Evolutionary conservation across 345 rosid species (phyloP).

Genomic region (Melastoma malabathricum): DNA sequence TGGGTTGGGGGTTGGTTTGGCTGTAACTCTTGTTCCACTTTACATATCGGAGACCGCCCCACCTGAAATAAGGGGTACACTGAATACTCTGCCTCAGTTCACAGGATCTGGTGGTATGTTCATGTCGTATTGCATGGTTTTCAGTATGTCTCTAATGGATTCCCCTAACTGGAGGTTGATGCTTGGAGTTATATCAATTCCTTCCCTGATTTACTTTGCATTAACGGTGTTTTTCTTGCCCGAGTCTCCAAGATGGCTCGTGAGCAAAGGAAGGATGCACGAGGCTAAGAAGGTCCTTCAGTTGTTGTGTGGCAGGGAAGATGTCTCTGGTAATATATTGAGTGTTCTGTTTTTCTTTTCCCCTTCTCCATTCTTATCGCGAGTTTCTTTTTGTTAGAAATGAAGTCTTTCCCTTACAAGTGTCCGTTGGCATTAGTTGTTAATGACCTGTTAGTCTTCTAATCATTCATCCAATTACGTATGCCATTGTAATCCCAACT

Average conservation of each 20-base stretch:
- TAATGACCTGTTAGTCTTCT: no score
- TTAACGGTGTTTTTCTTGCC: conserved; percentile 67
- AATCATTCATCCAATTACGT: no score
- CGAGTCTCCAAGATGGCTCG: conserved; percentile 98
- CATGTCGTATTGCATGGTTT: conserved; percentile 79
- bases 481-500: no score
- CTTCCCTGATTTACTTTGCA: conserved; percentile 51
- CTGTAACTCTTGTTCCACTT: conserved; percentile 78
- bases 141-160: conserved; percentile 64
- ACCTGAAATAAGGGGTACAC: conserved; percentile 73
- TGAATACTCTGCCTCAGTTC: conserved; percentile 94
- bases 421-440: no score
- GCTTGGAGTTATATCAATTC: conserved; percentile 87
- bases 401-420: not conserved
- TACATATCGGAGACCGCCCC: conserved; percentile 97
- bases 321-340: conserved; percentile 45
- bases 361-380: conserved; percentile 8
- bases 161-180: conserved; percentile 91
- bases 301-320: conserved; percentile 68
- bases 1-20: conserved; percentile 89
- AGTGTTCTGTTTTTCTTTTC: conserved; percentile 8
- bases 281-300: conserved; percentile 86
- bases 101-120: conserved; percentile 93
- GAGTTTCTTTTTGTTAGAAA: not conserved
- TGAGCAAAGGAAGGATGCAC: conserved; percentile 83